phyloP scores from a whole-genome alignment of 2,329 filamentous ascomycete genomes.

The Aspergillus udagawae region DNA sequence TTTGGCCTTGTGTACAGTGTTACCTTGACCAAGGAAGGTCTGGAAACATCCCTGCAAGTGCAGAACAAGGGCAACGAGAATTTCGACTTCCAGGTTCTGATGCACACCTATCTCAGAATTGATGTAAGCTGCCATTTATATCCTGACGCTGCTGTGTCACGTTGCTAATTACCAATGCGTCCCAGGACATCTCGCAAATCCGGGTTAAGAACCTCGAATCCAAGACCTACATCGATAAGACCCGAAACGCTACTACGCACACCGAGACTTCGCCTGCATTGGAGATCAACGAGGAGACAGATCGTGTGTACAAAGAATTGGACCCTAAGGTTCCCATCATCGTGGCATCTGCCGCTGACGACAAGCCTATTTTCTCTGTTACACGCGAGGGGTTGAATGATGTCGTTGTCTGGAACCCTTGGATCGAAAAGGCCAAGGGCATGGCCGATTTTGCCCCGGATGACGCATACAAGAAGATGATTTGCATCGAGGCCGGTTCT shows the following conservation, averaged over 20 bases:
- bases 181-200: conserved; percentile 72
- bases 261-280: conserved; percentile 64
- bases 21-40: conserved; percentile 67
- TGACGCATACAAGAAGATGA: conserved; percentile 86
- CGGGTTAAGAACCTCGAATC: conserved; percentile 71
- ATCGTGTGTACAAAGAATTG: conserved; percentile 75
- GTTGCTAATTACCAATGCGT: neutral
- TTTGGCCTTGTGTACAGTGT: conserved; percentile 94
- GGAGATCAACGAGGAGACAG: conserved; percentile 72
- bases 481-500: conserved; percentile 87
- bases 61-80: conserved; percentile 78
- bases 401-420: conserved; percentile 96
- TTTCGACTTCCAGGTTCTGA: conserved; percentile 86
- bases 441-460: conserved; percentile 88
- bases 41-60: conserved; percentile 80
- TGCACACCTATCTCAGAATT: conserved; percentile 86
- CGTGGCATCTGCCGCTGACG: conserved; percentile 44
- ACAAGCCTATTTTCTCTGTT: conserved; percentile 64
- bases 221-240: conserved; percentile 79
- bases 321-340: conserved; percentile 47
- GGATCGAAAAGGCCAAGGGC: conserved; percentile 74
- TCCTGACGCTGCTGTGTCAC: neutral
- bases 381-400: conserved; percentile 81
- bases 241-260: conserved; percentile 59
- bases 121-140: conserved; percentile 54